A percentile compares a stretch with the other conserved stretches of the same genome.
phyloP scores from a whole-genome alignment of 192 early-diverging fungal genomes.

The Nowakowskiella sp. region DNA sequence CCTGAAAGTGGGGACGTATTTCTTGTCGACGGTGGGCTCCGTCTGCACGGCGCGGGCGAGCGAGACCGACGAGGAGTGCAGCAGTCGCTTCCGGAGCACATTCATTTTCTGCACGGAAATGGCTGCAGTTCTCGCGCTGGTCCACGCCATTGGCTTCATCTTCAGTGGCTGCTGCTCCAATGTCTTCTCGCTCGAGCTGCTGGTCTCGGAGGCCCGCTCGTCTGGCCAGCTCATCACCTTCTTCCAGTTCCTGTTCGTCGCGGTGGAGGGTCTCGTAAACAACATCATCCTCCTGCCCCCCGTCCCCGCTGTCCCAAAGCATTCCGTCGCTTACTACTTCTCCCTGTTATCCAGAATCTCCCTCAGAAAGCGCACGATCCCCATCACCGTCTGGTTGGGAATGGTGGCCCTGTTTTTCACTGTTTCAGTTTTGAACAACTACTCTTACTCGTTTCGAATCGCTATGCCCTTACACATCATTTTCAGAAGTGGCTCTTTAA shows the following conservation, averaged over 20 bases:
- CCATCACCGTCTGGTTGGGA: conserved; percentile 59
- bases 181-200: conserved; percentile 72
- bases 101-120: no score
- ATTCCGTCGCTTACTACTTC: background rate
- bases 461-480: conserved; percentile 88
- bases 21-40: no score
- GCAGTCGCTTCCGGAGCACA: no score
- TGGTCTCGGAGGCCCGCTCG: conserved; percentile 54
- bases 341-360: no score
- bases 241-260: conserved; percentile 71
- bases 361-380: conserved; percentile 44
- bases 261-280: conserved; percentile 54
- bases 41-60: no score
- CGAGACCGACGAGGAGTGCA: no score
- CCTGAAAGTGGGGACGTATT: conserved; percentile 42
- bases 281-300: no score
- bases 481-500: conserved; percentile 73
- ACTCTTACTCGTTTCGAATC: conserved; percentile 69
- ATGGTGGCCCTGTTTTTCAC: conserved; percentile 73
- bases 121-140: no score
- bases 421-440: conserved; percentile 75
- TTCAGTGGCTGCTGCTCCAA: conserved; percentile 88
- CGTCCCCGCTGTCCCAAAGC: no score
- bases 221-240: conserved; percentile 76
- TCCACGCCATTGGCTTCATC: no score